Evolutionary conservation across 257 asterid genomes (phyloP), one percentile per base, ranked within the genome.

Genomic region (Solanum peruvianum): DNA sequence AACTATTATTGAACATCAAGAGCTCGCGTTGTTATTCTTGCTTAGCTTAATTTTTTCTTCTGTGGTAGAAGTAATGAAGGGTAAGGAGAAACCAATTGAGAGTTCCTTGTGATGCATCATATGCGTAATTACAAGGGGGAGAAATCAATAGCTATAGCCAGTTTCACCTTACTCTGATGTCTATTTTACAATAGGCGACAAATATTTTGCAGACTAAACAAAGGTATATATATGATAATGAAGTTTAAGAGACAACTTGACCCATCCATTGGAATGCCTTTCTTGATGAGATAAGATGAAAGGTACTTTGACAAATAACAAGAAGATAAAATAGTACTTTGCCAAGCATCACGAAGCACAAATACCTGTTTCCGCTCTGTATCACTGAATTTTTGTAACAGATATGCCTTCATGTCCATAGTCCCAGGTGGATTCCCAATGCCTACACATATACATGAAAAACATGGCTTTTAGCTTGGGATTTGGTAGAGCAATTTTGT

Each of bases 331-430:
- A 41, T 21, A 41, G 83, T 76, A 23, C 37, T 76, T 76, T 76
- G 60, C 4, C 60, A 25, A 25, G 64, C 33, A 39, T 35, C 23
- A 58, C 29, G 27, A 42, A 42, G 73, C 31, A 31, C 77, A 37
- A 67, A 47, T 78, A 95, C 99, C 97, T 97, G 99, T 85, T 88
- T 67, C 72, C 98, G 92, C 89, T 97, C 99, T 18, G 82, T 18
- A 42, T 92, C 27, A 88, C 99, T 96, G 89, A 96, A 97, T 90
- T 95, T 96, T 92, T 97, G 99, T 87, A 97, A 98, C 86, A 96
- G 97, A 91, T 75, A 97, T 60, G 99, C 99, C 90, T 90, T 97
- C 93, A 94, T 91, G 90, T 97, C 99, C 99, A 97, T 97, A 29
- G 92, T 89, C 77, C 99, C 99, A 37, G 99, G 99, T 31, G 99